Conservation (phyloP, 2,329 filamentous ascomycete genomes). For the Hirsutella thompsonii region DNA sequence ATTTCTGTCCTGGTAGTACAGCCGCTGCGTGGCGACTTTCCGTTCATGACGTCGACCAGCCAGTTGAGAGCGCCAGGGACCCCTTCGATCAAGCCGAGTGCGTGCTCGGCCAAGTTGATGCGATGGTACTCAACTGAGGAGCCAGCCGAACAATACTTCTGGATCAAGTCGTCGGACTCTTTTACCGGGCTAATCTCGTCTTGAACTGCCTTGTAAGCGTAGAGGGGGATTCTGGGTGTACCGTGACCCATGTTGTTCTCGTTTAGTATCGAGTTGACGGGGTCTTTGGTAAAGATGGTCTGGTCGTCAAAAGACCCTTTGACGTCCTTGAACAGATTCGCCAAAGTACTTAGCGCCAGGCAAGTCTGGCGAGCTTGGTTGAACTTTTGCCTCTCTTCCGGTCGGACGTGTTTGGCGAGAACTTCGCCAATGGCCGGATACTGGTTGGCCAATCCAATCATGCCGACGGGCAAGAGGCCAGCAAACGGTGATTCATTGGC, state of each 20-base stretch:
- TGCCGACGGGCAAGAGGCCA: conserved; percentile 9
- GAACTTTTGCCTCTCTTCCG: conserved; percentile 13
- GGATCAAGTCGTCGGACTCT: conserved; percentile 29
- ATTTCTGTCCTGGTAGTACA: no score
- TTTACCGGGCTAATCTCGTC: conserved; percentile 30
- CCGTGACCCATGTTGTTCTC: conserved; percentile 21
- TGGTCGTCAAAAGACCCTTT: conserved; percentile 25
- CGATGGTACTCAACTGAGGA: no score
- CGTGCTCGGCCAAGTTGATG: no score
- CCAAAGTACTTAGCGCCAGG: conserved; percentile 13
- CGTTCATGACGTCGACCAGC: no score
- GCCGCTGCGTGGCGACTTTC: no score
- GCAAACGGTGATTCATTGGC: conserved; percentile 7
- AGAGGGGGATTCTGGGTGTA: conserved; percentile 32
- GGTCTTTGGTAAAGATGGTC: conserved; percentile 10
- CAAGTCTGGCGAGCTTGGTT: conserved; percentile 13
- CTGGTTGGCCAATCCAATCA: conserved; percentile 11
- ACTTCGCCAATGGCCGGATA: conserved; percentile 7
- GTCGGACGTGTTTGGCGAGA: conserved; percentile 7
- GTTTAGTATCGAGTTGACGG: conserved; percentile 13
- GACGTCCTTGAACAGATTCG: conserved; percentile 17
- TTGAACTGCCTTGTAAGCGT: conserved; percentile 33
- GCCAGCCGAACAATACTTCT: conserved; percentile 22
- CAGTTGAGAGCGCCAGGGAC: no score
- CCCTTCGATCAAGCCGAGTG: no score